These are phyloP conservation scores for Vitis amurensis DNA, from an alignment of 164 flowering plant genomes.

Conservation along the genomic window DNA sequence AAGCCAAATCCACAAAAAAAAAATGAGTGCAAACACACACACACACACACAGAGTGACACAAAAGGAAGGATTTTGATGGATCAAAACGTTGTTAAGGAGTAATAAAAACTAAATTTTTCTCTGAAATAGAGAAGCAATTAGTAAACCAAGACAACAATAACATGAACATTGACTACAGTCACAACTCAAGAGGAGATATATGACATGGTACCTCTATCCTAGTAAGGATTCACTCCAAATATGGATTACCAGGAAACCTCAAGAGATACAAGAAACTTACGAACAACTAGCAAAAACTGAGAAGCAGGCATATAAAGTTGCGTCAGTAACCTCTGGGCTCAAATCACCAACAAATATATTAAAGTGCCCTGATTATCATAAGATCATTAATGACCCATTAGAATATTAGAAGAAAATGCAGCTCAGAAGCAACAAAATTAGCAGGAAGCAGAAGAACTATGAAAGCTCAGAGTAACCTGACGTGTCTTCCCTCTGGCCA, in stretches of 20 bases:
- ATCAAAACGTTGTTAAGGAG: background rate
- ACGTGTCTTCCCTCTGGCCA: slow-evolving; percentile 97
- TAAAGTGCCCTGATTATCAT: slow-evolving; percentile 67
- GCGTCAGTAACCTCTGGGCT: slow-evolving; percentile 99
- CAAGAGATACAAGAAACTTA: slow-evolving; percentile 36
- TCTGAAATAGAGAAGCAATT: background rate
- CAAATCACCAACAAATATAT: slow-evolving; percentile 96
- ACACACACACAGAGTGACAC: no score
- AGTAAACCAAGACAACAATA: background rate
- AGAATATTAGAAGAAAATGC: background rate
- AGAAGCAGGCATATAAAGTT: slow-evolving; percentile 87
- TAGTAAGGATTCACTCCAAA: background rate
- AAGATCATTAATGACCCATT: slow-evolving; percentile 7
- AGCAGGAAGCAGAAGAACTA: background rate
- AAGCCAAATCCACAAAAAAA: no score
- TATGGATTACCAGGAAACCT: background rate
- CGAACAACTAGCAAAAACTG: slow-evolving; percentile 94
- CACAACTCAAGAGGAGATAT: background rate
- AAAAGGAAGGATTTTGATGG: no score
- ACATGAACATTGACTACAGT: background rate
- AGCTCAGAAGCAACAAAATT: background rate
- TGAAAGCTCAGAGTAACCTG: slow-evolving; percentile 38
- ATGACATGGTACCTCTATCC: background rate
- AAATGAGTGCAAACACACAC: no score
- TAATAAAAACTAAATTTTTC: background rate